Evolutionary conservation across 768 basidiomycete genomes (phyloP), one percentile per base, ranked within the genome.

Genomic region (Tricholoma hemisulphureum): DNA sequence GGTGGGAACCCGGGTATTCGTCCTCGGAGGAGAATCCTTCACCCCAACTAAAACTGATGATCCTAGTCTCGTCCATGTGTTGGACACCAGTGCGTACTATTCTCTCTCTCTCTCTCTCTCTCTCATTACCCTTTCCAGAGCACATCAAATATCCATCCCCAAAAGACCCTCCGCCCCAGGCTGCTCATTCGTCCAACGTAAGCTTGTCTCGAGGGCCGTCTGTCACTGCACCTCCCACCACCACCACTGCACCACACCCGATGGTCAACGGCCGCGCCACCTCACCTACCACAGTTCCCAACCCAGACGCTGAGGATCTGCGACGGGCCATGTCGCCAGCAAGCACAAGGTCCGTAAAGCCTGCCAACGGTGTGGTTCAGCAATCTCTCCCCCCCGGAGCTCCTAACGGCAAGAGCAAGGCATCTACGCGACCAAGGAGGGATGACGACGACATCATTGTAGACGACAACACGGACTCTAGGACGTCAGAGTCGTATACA

Each of bases 11-110:
- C 84, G 88, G 60, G 91, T 99, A 4, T 92, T 93, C 63, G 95
- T 99, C 5, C 82, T 99, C 14, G 97, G 97, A 39, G 97, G 97
- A 16, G 97, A 98, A 74, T 92, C 93, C 1, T 88, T 89, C 71
- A 78, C 86, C 35, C 82, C 87, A 14, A 71, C 82, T 34, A 86
- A 85, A 65, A 76, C 81, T 7, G 95, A 97, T 54, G 93, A 98
- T 71, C 85, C 89, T 9, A 82, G 80, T 20, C 67, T 91, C 50
- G 83, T 96, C n/a, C 91, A 98, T 69, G 85, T 97, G 57, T 81
- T 99, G 59, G 97, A 99, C 71, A 98, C 96, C 7, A 93, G 95
- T 95, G 60, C 62, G 92, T 85, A 21, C 39, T 60, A 53, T 28
- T 58, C 57, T 28, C 20, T n/a, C 18, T n/a, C 39, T 34, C 32